Evolutionary conservation across 2,329 filamentous ascomycete species (phyloP), one percentile per base, ranked within the genome.

Genomic region (Fragosphaeria purpurea): DNA sequence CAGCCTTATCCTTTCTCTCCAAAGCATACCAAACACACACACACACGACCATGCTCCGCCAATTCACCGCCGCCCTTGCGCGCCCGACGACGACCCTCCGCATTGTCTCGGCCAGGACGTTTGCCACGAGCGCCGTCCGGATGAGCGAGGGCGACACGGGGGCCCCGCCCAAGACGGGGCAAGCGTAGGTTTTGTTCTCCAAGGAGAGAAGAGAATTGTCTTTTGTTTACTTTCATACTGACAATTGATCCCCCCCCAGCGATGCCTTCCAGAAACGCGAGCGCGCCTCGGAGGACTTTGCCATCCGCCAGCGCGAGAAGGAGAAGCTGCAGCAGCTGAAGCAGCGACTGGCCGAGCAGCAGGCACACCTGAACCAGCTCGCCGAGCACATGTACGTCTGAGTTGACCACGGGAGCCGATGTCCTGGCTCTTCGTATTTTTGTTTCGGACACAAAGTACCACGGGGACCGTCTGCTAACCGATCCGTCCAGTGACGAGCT

Each of bases 231-330:
- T 11, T 37, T 11, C 7, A 37, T 37, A 2, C 11, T 7, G 3
- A 11, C 35, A 2, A 2, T 1, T 11, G 7, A 7, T 37, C 35
- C 35, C 35, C 35, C 35, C 35, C 35, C 58, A 95, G 91, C 61
- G 91, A 98, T 66, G 82, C 88, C 51, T 98, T 96, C 80, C 88
- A 84, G 72, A 85, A 85, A 72, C 88, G 93, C 61, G 93, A 98
- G 72, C 80, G 84, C 66, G 91, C 91, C 59, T 77, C 74, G 65
- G 93, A 97, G 74, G 84, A 89, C 67, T 80, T 80, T 60, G 87
- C 86, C 71, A 89, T 98, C 71, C 81, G 82, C 63, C 75, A 86
- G 73, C 86, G 89, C 65, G 93, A 97, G 79, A 81, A 82, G 72
- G 83, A 90, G 74, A 96, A 95, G 88, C 84, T 96, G 56, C 61